A percentile compares a stretch with the other conserved stretches of the same genome.
Conservation (phyloP, 176 grass and related monocot species). For the Cenchrus fungigraminus region DNA sequence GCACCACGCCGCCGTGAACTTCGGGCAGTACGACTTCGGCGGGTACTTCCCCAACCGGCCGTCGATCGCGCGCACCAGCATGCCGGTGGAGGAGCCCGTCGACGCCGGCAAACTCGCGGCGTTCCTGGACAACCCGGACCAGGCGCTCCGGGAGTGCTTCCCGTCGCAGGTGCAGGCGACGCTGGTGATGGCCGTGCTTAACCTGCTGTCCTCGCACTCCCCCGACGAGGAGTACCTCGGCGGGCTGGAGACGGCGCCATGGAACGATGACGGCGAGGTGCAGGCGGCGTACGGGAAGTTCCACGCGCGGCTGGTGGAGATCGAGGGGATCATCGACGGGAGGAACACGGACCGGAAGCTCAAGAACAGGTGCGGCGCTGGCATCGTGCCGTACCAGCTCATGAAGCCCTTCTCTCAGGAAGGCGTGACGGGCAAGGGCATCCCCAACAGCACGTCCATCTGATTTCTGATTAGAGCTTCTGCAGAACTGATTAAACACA, state of each 20-base stretch:
- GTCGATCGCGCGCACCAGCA: constrained; percentile 67
- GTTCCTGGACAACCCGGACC: constrained; percentile 70
- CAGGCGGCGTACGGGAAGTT: constrained; percentile 45
- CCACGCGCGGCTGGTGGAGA: constrained; percentile 55
- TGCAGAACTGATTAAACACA: too few species aligned
- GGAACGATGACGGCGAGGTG: constrained; percentile 51
- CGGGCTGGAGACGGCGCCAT: constrained; percentile 45
- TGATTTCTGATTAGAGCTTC: constrained; percentile 6
- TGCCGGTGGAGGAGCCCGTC: constrained; percentile 76
- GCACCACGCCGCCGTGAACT: constrained; percentile 89
- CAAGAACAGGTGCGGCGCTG: constrained; percentile 68
- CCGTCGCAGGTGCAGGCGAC: constrained; percentile 75
- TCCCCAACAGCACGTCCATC: constrained; percentile 82
- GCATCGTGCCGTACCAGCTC: constrained; percentile 76
- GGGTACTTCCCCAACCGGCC: constrained; percentile 86
- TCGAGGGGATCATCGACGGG: constrained; percentile 61
- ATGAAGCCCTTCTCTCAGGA: constrained; percentile 66
- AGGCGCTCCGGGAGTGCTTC: constrained; percentile 56
- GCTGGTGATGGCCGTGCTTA: constrained; percentile 65
- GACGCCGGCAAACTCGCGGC: constrained; percentile 10
- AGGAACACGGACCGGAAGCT: constrained; percentile 58
- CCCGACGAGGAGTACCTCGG: constrained; percentile 89
- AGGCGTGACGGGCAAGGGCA: constrained; percentile 64
- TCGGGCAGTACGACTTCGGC: constrained; percentile 77
- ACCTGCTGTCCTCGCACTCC: constrained; percentile 75